Evolutionary conservation across 495 filamentous ascomycete species (phyloP).

Genomic region (Achaetomiella virescens): DNA sequence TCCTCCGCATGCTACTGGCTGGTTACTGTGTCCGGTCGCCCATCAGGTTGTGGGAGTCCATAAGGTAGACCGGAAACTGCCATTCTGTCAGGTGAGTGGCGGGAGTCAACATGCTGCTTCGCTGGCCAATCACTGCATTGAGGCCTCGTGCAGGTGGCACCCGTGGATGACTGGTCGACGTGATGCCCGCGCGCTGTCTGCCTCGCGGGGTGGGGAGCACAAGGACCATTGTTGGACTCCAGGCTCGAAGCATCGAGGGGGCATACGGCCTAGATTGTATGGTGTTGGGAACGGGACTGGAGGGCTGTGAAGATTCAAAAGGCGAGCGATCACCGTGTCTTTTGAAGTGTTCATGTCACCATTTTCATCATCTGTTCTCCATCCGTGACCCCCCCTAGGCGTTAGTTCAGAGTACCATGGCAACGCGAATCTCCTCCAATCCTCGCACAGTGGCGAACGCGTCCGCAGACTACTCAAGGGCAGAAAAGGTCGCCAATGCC

Average conservation of each 20-base stretch:
- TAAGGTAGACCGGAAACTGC: not conserved
- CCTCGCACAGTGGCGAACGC: not conserved
- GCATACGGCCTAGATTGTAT: not conserved
- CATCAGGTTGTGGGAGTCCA: not conserved
- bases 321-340: too few species aligned
- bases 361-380: too few species aligned
- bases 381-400: too few species aligned
- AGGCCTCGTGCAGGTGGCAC: slow-evolving; percentile 9
- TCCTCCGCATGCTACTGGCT: slow-evolving; percentile 1
- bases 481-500: not conserved
- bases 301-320: too few species aligned
- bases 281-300: not conserved
- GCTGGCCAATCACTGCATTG: slow-evolving; percentile 10
- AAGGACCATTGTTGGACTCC: slow-evolving; percentile 4
- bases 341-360: too few species aligned
- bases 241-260: not conserved
- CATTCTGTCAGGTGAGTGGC: not conserved
- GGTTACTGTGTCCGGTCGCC: not conserved
- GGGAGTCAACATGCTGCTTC: not conserved
- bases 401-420: too few species aligned
- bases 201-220: not conserved
- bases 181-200: not conserved
- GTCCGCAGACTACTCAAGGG: not conserved
- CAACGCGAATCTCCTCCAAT: too few species aligned
- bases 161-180: not conserved